Evolutionary conservation across 306 rosid genomes (phyloP).

Genomic region (Elaeagnus macrophylla): DNA sequence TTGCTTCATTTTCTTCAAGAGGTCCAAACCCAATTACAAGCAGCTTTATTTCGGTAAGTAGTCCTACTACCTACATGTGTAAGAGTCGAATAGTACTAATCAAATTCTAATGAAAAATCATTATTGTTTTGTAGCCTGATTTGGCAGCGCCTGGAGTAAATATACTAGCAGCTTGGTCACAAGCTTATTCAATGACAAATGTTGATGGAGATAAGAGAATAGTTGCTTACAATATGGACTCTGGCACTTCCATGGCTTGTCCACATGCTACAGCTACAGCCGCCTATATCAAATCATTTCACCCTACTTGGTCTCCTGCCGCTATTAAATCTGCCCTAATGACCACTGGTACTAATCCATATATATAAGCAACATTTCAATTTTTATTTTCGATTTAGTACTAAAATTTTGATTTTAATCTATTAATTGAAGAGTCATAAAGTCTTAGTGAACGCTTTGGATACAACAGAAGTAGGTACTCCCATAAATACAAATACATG

Average conservation of each 20-base stretch:
- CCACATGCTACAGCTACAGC: conserved; percentile 28
- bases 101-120: too few species aligned
- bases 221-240: conserved; percentile 17
- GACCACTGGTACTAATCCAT: conserved; percentile 17
- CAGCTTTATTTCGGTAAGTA: conserved; percentile 20
- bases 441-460: too few species aligned
- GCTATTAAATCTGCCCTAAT: conserved; percentile 32
- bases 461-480: too few species aligned
- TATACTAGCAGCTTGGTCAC: conserved; percentile 25
- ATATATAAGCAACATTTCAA: neutral
- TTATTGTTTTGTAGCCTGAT: conserved; percentile 18
- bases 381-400: neutral
- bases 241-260: conserved; percentile 38
- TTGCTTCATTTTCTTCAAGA: conserved; percentile 30
- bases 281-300: conserved; percentile 27
- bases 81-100: too few species aligned
- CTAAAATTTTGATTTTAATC: too few species aligned
- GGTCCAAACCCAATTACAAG: conserved; percentile 20
- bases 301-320: conserved; percentile 33
- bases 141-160: conserved; percentile 27
- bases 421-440: too few species aligned
- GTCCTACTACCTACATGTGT: neutral
- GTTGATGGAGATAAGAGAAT: conserved; percentile 5
- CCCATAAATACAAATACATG: too few species aligned
- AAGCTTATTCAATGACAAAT: neutral